Conservation (phyloP, 352 stramenopile genomes). For the Pythium phragmitis region DNA sequence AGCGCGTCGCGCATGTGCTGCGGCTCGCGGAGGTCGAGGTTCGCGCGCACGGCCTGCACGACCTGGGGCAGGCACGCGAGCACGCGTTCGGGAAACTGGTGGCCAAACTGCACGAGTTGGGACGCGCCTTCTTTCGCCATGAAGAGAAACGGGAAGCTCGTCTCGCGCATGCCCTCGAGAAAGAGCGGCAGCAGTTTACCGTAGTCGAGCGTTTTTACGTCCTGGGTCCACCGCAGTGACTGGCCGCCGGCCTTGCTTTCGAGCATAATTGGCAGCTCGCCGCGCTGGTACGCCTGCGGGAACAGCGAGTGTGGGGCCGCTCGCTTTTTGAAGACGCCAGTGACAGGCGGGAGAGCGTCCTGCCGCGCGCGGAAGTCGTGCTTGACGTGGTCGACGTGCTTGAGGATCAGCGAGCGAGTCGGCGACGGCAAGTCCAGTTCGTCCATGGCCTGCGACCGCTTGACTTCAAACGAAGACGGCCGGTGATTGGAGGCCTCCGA, state of each 20-base stretch:
- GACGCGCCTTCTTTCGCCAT: constrained; percentile 77
- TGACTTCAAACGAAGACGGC: constrained; percentile 40
- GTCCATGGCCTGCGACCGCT: constrained; percentile 54
- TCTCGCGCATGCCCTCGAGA: constrained; percentile 88
- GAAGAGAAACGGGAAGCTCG: constrained; percentile 72
- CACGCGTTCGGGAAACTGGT: constrained; percentile 55
- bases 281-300: constrained; percentile 56
- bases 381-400: constrained; percentile 53
- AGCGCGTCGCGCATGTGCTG: constrained; percentile 54
- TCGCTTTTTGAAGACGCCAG: constrained; percentile 57
- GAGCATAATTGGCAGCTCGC: constrained; percentile 70
- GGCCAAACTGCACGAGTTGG: constrained; percentile 77
- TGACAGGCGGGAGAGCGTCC: constrained; percentile 43
- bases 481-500: constrained; percentile 13
- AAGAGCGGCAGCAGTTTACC: constrained; percentile 90
- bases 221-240: constrained; percentile 54
- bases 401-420: constrained; percentile 54
- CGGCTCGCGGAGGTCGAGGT: constrained; percentile 65
- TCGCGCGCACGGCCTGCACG: constrained; percentile 63
- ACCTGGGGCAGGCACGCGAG: constrained; percentile 66
- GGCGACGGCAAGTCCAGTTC: constrained; percentile 51
- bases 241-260: constrained; percentile 51
- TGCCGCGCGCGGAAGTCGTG: constrained; percentile 31
- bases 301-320: constrained; percentile 39
- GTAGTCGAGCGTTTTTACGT: constrained; percentile 76